A percentile compares a stretch with the other conserved stretches of the same genome.
Evolutionary conservation across 129 eudicot species (phyloP).

Genomic region (Pittosporum tobira): DNA sequence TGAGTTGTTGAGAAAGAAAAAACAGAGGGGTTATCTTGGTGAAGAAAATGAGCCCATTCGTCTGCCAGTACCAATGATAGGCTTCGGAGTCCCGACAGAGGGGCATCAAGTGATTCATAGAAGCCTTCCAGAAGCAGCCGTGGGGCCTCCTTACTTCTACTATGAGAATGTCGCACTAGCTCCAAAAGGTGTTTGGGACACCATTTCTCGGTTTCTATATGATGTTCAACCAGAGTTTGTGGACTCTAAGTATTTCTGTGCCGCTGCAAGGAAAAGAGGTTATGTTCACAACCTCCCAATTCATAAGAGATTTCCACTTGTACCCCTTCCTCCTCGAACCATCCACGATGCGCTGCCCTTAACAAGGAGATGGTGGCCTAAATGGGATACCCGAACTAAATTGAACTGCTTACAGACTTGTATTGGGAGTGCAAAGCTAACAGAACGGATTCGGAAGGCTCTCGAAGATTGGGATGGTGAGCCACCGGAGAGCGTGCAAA

Average conservation of each 20-base stretch:
- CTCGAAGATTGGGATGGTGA: slow-evolving; percentile 50
- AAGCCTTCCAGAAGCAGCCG: slow-evolving; percentile 51
- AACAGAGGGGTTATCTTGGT: slow-evolving; percentile 3
- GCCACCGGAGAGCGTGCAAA: slow-evolving; percentile 59
- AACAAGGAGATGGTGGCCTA: slow-evolving; percentile 86
- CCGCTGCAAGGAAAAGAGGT: slow-evolving; percentile 76
- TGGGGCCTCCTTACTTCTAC: slow-evolving; percentile 74
- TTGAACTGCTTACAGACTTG: slow-evolving; percentile 79
- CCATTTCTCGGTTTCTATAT: slow-evolving; percentile 56
- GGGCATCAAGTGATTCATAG: slow-evolving; percentile 19
- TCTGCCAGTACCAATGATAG: slow-evolving; percentile 15
- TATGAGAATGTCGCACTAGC: slow-evolving; percentile 93
- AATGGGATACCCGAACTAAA: slow-evolving; percentile 70
- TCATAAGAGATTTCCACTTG: slow-evolving; percentile 52
- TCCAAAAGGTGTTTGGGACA: slow-evolving; percentile 96
- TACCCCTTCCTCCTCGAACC: slow-evolving; percentile 77
- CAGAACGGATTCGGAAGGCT: slow-evolving; percentile 66
- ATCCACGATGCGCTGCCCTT: slow-evolving; percentile 68
- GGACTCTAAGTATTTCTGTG: slow-evolving; percentile 73
- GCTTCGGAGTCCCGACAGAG: slow-evolving; percentile 33
- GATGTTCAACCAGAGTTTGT: slow-evolving; percentile 85
- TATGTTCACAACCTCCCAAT: slow-evolving; percentile 87
- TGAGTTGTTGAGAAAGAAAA: slow-evolving; percentile 6
- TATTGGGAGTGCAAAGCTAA: slow-evolving; percentile 57
- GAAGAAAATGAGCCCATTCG: slow-evolving; percentile 12